Evolutionary conservation across 768 basidiomycete species (phyloP).

Genomic region (Mycena amicta): DNA sequence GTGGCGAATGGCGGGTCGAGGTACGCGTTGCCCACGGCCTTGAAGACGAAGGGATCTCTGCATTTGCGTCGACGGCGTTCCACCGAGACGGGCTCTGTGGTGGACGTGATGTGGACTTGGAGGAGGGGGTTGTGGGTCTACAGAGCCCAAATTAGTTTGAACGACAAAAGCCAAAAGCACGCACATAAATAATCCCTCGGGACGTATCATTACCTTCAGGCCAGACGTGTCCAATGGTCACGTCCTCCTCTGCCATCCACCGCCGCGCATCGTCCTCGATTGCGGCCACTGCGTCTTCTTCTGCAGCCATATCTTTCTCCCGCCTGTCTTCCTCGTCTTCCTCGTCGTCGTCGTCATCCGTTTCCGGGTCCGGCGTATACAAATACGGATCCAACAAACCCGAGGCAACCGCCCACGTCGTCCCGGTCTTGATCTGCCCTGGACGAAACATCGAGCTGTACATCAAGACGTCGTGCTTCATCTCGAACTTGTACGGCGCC

Average conservation of each 20-base stretch:
- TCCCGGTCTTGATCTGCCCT: conserved; percentile 56
- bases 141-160: conserved; percentile 5
- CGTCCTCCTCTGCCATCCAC: conserved; percentile 75
- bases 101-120: conserved; percentile 66
- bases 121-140: conserved; percentile 57
- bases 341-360: conserved; percentile 38
- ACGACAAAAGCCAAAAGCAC: conserved; percentile 26
- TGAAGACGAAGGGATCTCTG: conserved; percentile 65
- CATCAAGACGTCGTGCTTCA: conserved; percentile 50
- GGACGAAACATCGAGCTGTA: conserved; percentile 42
- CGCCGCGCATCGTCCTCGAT: conserved; percentile 51
- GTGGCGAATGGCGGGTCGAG: conserved; percentile 27
- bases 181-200: conserved; percentile 65
- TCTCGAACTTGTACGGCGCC: conserved; percentile 62
- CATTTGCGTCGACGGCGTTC: conserved; percentile 57
- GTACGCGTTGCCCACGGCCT: conserved; percentile 48
- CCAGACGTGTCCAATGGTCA: conserved; percentile 62
- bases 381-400: conserved; percentile 54
- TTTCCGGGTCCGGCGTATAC: conserved; percentile 38
- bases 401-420: conserved; percentile 54
- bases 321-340: conserved; percentile 41
- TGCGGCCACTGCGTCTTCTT: neutral
- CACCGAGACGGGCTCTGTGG: conserved; percentile 52
- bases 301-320: conserved; percentile 33
- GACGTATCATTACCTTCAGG: conserved; percentile 43